Base-by-base conservation (phyloP, 371 early-diverging fungal genomes). In the Actinomucor elegans region DNA sequence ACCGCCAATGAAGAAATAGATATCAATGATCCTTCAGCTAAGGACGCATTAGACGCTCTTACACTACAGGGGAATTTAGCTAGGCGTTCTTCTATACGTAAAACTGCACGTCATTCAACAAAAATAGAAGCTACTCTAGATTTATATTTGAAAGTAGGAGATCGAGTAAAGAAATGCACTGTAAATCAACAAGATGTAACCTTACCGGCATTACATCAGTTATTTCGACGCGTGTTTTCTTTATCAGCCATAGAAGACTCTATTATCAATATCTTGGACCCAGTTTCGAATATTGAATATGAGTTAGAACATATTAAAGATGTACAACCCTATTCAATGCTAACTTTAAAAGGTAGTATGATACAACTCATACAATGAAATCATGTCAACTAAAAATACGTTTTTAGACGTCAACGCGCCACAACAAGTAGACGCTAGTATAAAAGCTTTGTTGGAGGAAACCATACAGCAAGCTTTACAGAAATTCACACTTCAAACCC, bases 261-360 rank as follows among this genome's bases (percentile, higher is more conserved):
- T 57, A 62, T 40, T 62, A 66, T 86, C 6, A 83, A 83, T 33
- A 77, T 87, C 24, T 68, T 74, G 38, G 85, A 85, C 34, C 64
- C 76, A 1, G 52, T 59, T 5, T 47, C 73, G 1, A 66, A 75
- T 33, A 64, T 83, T 33, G 74, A 77, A 20, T 86, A 88, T 46
- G 86, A 86, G 51, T 68, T 88, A 8, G 88, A 88, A 53, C 70
- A 77, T 36, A 23, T 80, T 36, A 32, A 43, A 4, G 86, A 88
- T 36, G 79, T 86, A 31, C 61, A 65, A 43, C 69, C 76, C 29
- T 75, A 79, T 11, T 69, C 79, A 4, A 73, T 84, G 21, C 36
- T 84, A 36, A 73, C 80, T 5, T 59, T 88, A 14, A 69, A 77
- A 46, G 77, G 82, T 36, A 69, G n/a, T n/a, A n/a, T n/a, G n/a